Conservation (phyloP, 306 rosid genomes). For the Abrus precatorius region DNA sequence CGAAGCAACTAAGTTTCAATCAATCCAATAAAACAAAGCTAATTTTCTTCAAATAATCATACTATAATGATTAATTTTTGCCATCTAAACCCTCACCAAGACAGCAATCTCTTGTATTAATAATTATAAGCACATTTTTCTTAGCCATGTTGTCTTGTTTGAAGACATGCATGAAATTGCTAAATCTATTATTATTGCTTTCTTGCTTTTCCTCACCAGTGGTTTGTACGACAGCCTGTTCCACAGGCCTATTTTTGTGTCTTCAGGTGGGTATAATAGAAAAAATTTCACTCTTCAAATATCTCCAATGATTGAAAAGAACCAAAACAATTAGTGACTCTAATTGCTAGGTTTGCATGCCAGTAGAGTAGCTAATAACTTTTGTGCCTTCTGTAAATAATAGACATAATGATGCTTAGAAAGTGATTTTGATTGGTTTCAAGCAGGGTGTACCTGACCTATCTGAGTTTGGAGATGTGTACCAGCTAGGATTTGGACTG, state of each 20-base stretch:
- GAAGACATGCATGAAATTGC: slow-evolving; percentile 50
- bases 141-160: slow-evolving; percentile 35
- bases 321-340: slow-evolving; percentile 38
- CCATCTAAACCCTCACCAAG: slow-evolving; percentile 9
- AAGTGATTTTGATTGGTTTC: slow-evolving; percentile 26
- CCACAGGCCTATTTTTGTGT: slow-evolving; percentile 39
- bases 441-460: slow-evolving; percentile 82
- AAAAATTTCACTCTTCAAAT: slow-evolving; percentile 18
- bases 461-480: slow-evolving; percentile 78
- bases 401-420: slow-evolving; percentile 9
- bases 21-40: slow-evolving; percentile 12
- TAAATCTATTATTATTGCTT: not conserved
- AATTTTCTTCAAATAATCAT: slow-evolving; percentile 10
- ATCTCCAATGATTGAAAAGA: slow-evolving; percentile 50
- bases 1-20: slow-evolving; percentile 15
- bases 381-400: not conserved
- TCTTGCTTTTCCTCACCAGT: slow-evolving; percentile 31
- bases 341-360: slow-evolving; percentile 37
- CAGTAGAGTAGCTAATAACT: slow-evolving; percentile 4
- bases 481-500: slow-evolving; percentile 70
- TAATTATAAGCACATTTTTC: slow-evolving; percentile 47
- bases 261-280: not conserved
- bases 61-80: slow-evolving; percentile 30
- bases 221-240: slow-evolving; percentile 44
- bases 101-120: slow-evolving; percentile 44